These are phyloP conservation scores for Bipolaris oryzae DNA, from an alignment of 2,329 filamentous ascomycete genomes.

Conservation along the genomic window DNA sequence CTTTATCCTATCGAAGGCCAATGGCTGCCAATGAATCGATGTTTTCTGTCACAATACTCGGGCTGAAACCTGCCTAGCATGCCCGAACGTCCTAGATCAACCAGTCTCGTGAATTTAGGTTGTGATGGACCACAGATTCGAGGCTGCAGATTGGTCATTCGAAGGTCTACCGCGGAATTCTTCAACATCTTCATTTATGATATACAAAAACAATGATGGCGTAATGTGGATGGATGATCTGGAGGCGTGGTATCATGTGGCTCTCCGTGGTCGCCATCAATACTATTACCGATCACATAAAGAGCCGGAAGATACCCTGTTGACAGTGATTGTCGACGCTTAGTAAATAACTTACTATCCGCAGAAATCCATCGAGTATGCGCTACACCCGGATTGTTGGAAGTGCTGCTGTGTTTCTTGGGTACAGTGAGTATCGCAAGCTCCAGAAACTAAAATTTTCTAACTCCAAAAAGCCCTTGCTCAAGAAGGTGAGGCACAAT, in stretches of 20 bases:
- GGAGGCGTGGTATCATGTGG: slow-evolving; percentile 17
- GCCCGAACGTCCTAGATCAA: slow-evolving; percentile 18
- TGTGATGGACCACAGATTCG: slow-evolving; percentile 28
- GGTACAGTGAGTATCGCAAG: slow-evolving; percentile 26
- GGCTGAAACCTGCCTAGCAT: slow-evolving; percentile 34
- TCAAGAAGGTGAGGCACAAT: slow-evolving; percentile 38
- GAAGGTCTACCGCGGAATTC: slow-evolving; percentile 16
- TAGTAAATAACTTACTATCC: slow-evolving; percentile 7
- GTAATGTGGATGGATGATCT: slow-evolving; percentile 27
- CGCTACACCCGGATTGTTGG: slow-evolving; percentile 35
- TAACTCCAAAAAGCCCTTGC: slow-evolving; percentile 30
- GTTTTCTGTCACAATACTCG: slow-evolving; percentile 23
- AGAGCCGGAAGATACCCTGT: slow-evolving; percentile 19
- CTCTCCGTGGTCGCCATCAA: slow-evolving; percentile 20
- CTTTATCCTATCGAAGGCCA: slow-evolving; percentile 12
- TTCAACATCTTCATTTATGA: slow-evolving; percentile 33
- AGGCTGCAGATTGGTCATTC: slow-evolving; percentile 30
- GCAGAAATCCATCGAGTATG: slow-evolving; percentile 25
- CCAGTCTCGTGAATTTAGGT: slow-evolving; percentile 22
- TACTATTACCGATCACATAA: slow-evolving; percentile 26
- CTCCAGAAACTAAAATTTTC: background rate
- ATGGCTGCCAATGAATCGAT: slow-evolving; percentile 27
- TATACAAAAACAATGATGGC: slow-evolving; percentile 29
- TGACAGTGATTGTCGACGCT: slow-evolving; percentile 7
- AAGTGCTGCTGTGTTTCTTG: slow-evolving; percentile 36